Conservation (phyloP, 148 eudicot genomes). For the Salicornia ramosissima region DNA sequence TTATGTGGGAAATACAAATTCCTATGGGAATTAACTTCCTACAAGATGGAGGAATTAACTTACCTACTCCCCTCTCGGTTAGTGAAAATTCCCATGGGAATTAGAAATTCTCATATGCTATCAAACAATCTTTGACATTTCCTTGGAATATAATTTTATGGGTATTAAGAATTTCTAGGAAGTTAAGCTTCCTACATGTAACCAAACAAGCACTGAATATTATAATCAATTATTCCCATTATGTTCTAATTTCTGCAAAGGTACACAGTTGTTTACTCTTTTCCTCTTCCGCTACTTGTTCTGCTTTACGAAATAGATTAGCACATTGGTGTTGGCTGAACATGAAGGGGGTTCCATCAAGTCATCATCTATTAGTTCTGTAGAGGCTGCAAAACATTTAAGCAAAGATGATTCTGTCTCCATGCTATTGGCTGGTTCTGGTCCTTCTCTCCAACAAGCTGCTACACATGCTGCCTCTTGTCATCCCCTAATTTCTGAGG, state of each 20-base stretch:
- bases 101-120: no score
- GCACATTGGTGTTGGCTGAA: slow-evolving; percentile 85
- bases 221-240: background rate
- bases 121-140: no score
- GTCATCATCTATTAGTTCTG: slow-evolving; percentile 60
- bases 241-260: background rate
- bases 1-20: no score
- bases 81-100: no score
- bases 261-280: background rate
- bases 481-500: slow-evolving; percentile 78
- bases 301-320: slow-evolving; percentile 38
- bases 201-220: no score
- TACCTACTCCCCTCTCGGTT: no score
- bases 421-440: slow-evolving; percentile 83
- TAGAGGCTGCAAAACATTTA: slow-evolving; percentile 70
- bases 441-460: slow-evolving; percentile 79
- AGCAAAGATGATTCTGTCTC: slow-evolving; percentile 62
- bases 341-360: slow-evolving; percentile 80
- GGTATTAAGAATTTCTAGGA: no score
- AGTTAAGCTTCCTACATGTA: no score
- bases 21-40: no score
- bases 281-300: slow-evolving; percentile 1
- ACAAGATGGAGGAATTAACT: no score
- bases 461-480: slow-evolving; percentile 80
- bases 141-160: no score